Conservation (phyloP, 2,329 filamentous ascomycete species). For the Macrophomina pseudophaseolina region DNA sequence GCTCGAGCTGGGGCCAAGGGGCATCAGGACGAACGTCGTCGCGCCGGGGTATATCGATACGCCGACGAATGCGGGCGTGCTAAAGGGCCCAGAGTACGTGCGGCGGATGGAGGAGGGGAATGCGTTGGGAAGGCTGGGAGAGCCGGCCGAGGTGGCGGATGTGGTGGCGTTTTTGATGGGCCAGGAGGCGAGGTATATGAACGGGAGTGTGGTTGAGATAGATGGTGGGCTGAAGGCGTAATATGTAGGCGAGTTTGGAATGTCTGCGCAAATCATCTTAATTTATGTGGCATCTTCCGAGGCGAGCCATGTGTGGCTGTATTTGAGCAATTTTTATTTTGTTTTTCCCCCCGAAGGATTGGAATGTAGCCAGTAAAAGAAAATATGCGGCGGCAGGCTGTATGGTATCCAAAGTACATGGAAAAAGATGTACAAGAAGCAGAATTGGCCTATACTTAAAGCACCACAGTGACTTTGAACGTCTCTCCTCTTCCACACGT, state of each 20-base stretch:
- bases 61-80: conserved; percentile 56
- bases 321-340: no score
- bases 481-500: background rate
- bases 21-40: conserved; percentile 25
- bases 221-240: conserved; percentile 47
- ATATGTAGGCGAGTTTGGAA: background rate
- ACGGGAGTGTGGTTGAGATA: conserved; percentile 54
- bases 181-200: conserved; percentile 53
- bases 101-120: conserved; percentile 46
- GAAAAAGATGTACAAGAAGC: background rate
- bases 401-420: background rate
- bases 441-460: background rate
- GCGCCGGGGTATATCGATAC: conserved; percentile 51
- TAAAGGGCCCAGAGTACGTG: conserved; percentile 53
- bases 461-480: background rate
- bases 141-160: conserved; percentile 56
- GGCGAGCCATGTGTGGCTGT: no score
- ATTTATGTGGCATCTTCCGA: no score
- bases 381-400: background rate
- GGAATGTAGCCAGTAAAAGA: background rate
- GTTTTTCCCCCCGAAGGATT: no score
- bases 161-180: conserved; percentile 57
- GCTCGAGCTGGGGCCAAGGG: conserved; percentile 23
- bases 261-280: no score
- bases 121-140: conserved; percentile 51